phyloP scores from a whole-genome alignment of 306 rosid genomes.

The Ormosia semicastrata region DNA sequence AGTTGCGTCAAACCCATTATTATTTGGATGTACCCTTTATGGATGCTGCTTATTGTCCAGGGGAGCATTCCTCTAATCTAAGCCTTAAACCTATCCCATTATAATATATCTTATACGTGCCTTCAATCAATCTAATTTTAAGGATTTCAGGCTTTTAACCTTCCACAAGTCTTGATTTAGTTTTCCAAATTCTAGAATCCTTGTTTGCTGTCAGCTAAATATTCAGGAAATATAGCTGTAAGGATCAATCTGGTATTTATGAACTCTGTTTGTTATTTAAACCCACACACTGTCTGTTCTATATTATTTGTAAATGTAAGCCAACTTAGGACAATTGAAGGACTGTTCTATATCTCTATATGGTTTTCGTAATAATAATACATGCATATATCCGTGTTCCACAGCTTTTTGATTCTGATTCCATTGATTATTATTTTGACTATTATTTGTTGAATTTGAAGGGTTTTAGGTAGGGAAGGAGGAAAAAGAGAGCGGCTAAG shows the following conservation, averaged over 20 bases:
- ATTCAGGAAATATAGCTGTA: neutral
- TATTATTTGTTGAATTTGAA: too few relatives aligned
- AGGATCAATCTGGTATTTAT: neutral
- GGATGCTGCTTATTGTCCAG: neutral
- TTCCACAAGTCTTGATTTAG: neutral
- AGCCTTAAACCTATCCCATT: neutral
- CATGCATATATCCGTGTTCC: neutral
- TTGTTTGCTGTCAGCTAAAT: neutral
- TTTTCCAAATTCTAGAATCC: neutral
- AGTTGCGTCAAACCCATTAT: neutral
- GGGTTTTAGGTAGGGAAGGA: too few relatives aligned
- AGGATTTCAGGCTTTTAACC: neutral
- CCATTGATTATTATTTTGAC: neutral
- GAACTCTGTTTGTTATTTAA: neutral
- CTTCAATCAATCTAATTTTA: neutral
- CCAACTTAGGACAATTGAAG: neutral
- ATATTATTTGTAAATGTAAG: neutral
- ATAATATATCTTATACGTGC: neutral
- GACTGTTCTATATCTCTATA: neutral
- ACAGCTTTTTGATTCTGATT: neutral
- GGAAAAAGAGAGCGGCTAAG: too few relatives aligned
- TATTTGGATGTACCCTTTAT: neutral
- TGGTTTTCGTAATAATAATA: neutral
- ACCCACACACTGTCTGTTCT: neutral
- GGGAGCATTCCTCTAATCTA: neutral